A percentile compares a stretch with the other conserved stretches of the same genome.
Evolutionary conservation across 2,329 filamentous ascomycete genomes (phyloP).

Genomic region (Aspergillus novoparasiticus): DNA sequence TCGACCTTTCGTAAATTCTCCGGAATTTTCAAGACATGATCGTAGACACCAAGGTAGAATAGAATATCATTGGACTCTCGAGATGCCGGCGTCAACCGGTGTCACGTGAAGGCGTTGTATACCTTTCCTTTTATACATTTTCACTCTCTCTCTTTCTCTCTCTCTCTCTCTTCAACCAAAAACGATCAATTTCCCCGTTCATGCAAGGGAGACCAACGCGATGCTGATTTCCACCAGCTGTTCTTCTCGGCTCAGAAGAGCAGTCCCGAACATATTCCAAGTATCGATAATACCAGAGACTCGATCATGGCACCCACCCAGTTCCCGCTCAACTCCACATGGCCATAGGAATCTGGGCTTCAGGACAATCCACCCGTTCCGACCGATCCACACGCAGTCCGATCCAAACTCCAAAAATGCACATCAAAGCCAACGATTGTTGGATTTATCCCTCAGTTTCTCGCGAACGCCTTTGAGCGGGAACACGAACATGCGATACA

Average conservation of each 20-base stretch:
- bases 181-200: not conserved
- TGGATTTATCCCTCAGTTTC: not conserved
- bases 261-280: not conserved
- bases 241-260: not conserved
- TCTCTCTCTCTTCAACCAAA: not conserved
- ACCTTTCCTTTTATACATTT: too few species aligned
- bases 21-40: too few species aligned
- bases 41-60: too few species aligned
- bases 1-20: too few species aligned
- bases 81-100: too few species aligned
- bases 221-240: not conserved
- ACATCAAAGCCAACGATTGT: not conserved
- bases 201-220: not conserved
- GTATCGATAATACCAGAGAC: not conserved
- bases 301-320: not conserved
- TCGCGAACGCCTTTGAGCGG: conserved; percentile 2
- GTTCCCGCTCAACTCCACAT: not conserved
- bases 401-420: not conserved
- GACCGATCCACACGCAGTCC: not conserved
- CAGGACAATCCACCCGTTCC: not conserved
- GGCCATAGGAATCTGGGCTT: not conserved
- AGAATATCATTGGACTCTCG: too few species aligned
- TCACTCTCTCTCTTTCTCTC: not conserved
- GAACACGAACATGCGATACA: conserved; percentile 10
- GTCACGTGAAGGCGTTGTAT: too few species aligned